phyloP scores from a whole-genome alignment of 805 yeast species.

The Saturnispora sekii region DNA sequence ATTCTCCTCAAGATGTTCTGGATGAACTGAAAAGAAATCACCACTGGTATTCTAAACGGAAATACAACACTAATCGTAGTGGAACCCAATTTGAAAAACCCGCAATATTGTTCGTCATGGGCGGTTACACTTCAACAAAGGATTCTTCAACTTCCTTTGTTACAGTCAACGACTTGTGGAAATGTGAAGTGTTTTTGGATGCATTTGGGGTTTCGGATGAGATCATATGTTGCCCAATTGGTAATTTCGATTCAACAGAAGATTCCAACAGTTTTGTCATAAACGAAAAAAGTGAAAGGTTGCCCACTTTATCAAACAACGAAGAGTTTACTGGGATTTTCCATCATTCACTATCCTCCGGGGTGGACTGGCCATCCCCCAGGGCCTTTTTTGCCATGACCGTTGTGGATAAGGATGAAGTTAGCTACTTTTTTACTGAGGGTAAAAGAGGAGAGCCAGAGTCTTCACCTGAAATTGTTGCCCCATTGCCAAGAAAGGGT shows the following conservation, averaged over 20 bases:
- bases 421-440: constrained; percentile 4
- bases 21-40: not conserved
- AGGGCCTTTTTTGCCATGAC: constrained; percentile 21
- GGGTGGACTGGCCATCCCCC: constrained; percentile 24
- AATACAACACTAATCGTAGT: not conserved
- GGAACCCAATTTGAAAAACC: constrained; percentile 13
- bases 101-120: constrained; percentile 35
- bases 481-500: constrained; percentile 2
- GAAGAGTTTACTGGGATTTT: constrained; percentile 19
- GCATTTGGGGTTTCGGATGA: constrained; percentile 25
- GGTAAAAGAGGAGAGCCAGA: not conserved
- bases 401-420: constrained; percentile 15
- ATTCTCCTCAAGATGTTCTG: not conserved
- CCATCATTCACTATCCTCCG: constrained; percentile 12
- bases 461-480: not conserved
- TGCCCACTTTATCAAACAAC: constrained; percentile 5
- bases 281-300: constrained; percentile 14
- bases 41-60: not conserved
- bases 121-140: constrained; percentile 34
- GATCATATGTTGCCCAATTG: constrained; percentile 24
- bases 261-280: constrained; percentile 15
- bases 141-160: constrained; percentile 23
- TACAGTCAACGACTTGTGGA: constrained; percentile 29
- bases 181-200: constrained; percentile 26
- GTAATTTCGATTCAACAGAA: constrained; percentile 19